Evolutionary conservation across 345 rosid species (phyloP), one percentile per base, ranked within the genome.

Genomic region (Rhizophora apiculata): DNA sequence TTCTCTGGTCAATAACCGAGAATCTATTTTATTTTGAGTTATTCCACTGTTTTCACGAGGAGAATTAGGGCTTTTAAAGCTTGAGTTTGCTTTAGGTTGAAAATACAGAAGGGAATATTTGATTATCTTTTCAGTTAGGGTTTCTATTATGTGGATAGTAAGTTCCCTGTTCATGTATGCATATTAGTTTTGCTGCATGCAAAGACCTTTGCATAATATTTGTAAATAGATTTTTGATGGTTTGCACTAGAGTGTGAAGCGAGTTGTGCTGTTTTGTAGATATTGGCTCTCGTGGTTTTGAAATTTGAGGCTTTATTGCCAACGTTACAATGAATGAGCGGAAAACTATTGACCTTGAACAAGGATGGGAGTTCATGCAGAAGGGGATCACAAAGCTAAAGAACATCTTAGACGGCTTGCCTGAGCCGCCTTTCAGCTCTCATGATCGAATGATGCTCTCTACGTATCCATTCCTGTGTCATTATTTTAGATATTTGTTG

Each of bases 281-380:
- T 72, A 5, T 26, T 65, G 60, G 6, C 34, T 34, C 8, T 71
- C 29, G 71, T 39, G 70, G 55, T 13, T 66, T 52, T 22, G 46
- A 22, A 52, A 61, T 24, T 63, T 72, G 16, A 18, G 60, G 68
- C 26, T 64, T 67, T 67, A 46, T 62, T 71, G 61, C 22, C 27
- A 32, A 29, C 20, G 61, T 80, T 61, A 69, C 78, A 53, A 93
- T 91, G 89, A 64, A 77, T 20, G 93, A 91, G 77, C 88, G 89
- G 59, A 89, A 85, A 84, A 86, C 83, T 0, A 85, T 82, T 67
- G 91, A 89, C 58, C 84, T 94, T 30, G 96, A 88, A 26, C 89
- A 85, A 81, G 98, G 98, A 87, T 94, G 96, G 97, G 90, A 85
- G 51, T 77, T 81, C 73, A 89, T 94, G 96, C 86, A 86, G 70